Percentiles rank a stretch among this genome's conserved stretches.
Evolutionary conservation across 768 basidiomycete species (phyloP).

Genomic region (Tulasnella sp.): DNA sequence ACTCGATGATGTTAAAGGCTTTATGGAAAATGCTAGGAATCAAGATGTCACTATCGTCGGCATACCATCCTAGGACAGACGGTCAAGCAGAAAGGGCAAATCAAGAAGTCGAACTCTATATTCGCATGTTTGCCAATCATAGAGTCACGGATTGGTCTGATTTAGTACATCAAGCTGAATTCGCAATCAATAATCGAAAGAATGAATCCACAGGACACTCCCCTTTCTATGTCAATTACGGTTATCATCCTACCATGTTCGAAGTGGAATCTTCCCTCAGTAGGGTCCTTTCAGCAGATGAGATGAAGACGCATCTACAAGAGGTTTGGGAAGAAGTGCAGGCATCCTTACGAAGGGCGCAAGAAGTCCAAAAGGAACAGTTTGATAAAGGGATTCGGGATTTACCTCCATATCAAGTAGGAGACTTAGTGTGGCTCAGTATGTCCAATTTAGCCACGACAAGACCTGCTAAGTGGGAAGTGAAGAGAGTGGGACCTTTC

Average conservation of each 20-base stretch:
- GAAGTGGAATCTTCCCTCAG: too few species aligned
- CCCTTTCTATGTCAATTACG: neutral
- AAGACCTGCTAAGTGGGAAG: neutral
- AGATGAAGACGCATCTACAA: neutral
- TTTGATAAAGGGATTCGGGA: neutral
- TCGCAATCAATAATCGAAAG: neutral
- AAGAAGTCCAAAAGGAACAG: neutral
- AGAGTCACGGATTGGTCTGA: neutral
- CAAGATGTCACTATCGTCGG: neutral
- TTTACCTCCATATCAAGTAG: neutral
- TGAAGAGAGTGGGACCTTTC: neutral
- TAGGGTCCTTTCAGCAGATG: neutral
- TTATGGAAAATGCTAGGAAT: neutral
- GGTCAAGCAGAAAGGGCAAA: constrained; percentile 25
- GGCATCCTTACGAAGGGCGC: neutral
- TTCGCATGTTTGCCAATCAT: neutral
- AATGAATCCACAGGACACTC: neutral
- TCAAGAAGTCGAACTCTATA: constrained; percentile 14
- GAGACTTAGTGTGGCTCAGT: constrained; percentile 1
- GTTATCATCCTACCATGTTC: neutral
- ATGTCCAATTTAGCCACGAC: neutral
- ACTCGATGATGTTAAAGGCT: constrained; percentile 8
- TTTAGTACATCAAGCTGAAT: neutral
- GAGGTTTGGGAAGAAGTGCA: neutral
- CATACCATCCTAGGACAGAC: constrained; percentile 9